Conservation (phyloP, 371 early-diverging fungal species). For the Furculomyces boomerangus region DNA sequence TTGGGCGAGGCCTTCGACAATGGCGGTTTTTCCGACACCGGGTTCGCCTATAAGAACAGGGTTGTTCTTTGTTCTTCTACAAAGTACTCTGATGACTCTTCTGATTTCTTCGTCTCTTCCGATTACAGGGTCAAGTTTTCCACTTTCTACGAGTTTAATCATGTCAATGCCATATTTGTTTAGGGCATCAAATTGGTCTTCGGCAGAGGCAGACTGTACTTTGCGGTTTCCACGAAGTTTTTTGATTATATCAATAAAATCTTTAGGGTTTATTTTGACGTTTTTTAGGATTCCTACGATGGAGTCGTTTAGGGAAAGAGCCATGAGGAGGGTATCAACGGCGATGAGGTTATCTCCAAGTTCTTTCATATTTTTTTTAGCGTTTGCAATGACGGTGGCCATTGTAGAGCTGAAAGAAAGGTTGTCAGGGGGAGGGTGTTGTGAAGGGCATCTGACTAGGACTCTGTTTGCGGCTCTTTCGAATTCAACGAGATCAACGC, state of each 20-base stretch:
- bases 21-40: slow-evolving; percentile 93
- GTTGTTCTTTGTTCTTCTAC: slow-evolving; percentile 80
- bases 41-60: slow-evolving; percentile 86
- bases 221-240: slow-evolving; percentile 66
- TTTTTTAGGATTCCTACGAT: slow-evolving; percentile 40
- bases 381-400: slow-evolving; percentile 21
- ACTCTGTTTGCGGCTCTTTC: slow-evolving; percentile 62
- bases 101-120: slow-evolving; percentile 73
- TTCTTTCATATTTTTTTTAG: slow-evolving; percentile 30
- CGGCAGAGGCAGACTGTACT: slow-evolving; percentile 70
- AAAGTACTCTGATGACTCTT: slow-evolving; percentile 54
- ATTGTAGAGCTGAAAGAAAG: slow-evolving; percentile 34
- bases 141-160: slow-evolving; percentile 41
- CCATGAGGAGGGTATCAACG: slow-evolving; percentile 73
- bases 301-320: slow-evolving; percentile 46
- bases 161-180: slow-evolving; percentile 85
- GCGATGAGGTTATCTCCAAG: slow-evolving; percentile 70
- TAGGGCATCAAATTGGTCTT: slow-evolving; percentile 64
- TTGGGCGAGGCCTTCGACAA: slow-evolving; percentile 91
- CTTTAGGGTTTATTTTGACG: slow-evolving; percentile 46
- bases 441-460: slow-evolving; percentile 61
- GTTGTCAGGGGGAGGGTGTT: slow-evolving; percentile 69
- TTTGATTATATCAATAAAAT: slow-evolving; percentile 57
- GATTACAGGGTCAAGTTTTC: slow-evolving; percentile 62
- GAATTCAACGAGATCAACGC: slow-evolving; percentile 48